Evolutionary conservation across 164 flowering plant genomes (phyloP).

Genomic region (Magnolia officinalis): DNA sequence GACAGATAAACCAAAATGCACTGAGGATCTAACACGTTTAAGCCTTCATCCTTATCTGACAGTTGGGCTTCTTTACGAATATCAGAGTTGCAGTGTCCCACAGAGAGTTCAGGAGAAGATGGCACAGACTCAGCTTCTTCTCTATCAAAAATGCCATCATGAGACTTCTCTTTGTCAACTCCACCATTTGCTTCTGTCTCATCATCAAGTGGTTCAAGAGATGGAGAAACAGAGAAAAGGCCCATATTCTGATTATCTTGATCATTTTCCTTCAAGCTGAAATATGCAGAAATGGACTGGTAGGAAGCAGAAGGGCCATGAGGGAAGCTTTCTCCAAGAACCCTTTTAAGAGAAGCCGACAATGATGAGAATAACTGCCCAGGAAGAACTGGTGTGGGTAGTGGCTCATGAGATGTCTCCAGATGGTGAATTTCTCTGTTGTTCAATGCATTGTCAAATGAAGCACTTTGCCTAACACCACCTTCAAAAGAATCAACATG

Average conservation of each 20-base stretch:
- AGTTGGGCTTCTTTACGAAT: conserved; percentile 19
- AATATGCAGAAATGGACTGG: conserved; percentile 19
- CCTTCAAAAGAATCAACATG: not conserved
- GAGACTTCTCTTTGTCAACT: not conserved
- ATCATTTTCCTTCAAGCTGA: conserved; percentile 33
- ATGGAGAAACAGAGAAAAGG: not conserved
- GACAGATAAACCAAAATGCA: conserved; percentile 85
- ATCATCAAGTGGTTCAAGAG: conserved; percentile 4
- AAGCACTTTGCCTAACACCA: not conserved
- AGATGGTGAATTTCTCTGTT: not conserved
- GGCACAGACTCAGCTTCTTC: not conserved
- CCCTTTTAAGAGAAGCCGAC: not conserved
- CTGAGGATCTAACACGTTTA: conserved; percentile 52
- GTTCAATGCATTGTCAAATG: not conserved
- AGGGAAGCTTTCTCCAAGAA: conserved; percentile 1
- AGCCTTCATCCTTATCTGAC: conserved; percentile 36
- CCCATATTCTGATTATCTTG: conserved; percentile 8
- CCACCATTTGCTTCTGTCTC: not conserved
- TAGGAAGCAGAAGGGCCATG: conserved; percentile 2
- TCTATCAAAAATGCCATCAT: not conserved
- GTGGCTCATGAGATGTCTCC: conserved; percentile 3
- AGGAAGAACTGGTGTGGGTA: not conserved
- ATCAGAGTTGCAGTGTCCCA: conserved; percentile 16
- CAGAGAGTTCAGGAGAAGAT: conserved; percentile 3
- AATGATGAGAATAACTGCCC: conserved; percentile 2